Conservation (phyloP, 2,329 filamentous ascomycete genomes). For the Chaetomium globosum region DNA sequence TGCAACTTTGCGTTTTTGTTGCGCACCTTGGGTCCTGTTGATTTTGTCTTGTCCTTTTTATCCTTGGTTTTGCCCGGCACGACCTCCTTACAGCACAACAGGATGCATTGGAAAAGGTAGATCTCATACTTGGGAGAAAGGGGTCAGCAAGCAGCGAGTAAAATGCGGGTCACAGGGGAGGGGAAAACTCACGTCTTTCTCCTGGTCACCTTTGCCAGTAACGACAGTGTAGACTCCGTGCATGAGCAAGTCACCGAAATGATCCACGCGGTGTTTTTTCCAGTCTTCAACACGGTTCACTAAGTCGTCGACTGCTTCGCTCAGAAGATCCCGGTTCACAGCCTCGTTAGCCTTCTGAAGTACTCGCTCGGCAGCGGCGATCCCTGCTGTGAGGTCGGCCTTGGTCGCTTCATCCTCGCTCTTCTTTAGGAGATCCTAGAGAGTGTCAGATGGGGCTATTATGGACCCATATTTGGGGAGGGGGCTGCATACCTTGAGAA, state of each 20-base stretch:
- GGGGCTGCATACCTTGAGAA: slow-evolving; percentile 67
- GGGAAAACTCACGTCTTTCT: slow-evolving; percentile 72
- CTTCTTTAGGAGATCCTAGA: slow-evolving; percentile 82
- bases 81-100: slow-evolving; percentile 95
- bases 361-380: slow-evolving; percentile 79
- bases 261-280: slow-evolving; percentile 88
- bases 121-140: slow-evolving; percentile 76
- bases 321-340: slow-evolving; percentile 82
- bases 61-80: slow-evolving; percentile 81
- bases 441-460: slow-evolving; percentile 35
- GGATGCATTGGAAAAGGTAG: slow-evolving; percentile 92
- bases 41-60: slow-evolving; percentile 67
- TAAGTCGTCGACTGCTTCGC: slow-evolving; percentile 81
- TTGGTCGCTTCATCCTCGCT: slow-evolving; percentile 72
- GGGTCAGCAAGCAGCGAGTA: slow-evolving; percentile 28
- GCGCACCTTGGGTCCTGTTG: slow-evolving; percentile 57
- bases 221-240: slow-evolving; percentile 91
- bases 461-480: background rate
- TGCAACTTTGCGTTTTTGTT: slow-evolving; percentile 80
- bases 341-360: slow-evolving; percentile 86
- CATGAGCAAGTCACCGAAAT: slow-evolving; percentile 86
- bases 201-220: slow-evolving; percentile 80
- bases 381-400: slow-evolving; percentile 73
- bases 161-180: background rate
- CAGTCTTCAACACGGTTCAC: slow-evolving; percentile 87